Evolutionary conservation across 2,329 filamentous ascomycete species (phyloP).

Genomic region (Penicillium sp.): DNA sequence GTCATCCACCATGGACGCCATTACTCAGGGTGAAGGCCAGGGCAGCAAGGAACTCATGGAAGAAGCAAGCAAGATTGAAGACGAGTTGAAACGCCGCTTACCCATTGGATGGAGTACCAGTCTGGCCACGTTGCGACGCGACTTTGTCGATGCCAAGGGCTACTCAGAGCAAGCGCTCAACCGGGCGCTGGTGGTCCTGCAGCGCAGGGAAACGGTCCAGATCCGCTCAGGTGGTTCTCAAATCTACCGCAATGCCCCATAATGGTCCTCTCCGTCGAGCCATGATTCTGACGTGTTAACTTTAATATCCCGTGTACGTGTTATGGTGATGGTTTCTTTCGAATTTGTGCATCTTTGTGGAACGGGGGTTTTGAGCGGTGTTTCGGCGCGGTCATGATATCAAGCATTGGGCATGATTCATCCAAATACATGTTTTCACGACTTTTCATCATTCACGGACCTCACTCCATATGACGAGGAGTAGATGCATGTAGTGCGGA

Average conservation of each 20-base stretch:
- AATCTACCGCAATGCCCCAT: slow-evolving; percentile 46
- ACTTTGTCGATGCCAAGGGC: slow-evolving; percentile 87
- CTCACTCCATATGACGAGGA: no score
- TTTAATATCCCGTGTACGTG: slow-evolving; percentile 18
- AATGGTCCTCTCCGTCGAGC: slow-evolving; percentile 12
- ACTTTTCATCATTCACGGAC: no score
- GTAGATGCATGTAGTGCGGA: no score
- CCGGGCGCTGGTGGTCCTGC: slow-evolving; percentile 75
- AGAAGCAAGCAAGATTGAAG: slow-evolving; percentile 78
- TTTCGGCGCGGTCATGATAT: slow-evolving; percentile 13
- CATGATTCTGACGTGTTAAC: slow-evolving; percentile 19
- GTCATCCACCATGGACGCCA: slow-evolving; percentile 94
- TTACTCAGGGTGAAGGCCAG: slow-evolving; percentile 78
- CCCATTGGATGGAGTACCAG: slow-evolving; percentile 96
- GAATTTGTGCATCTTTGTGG: slow-evolving; percentile 15
- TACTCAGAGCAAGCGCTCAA: slow-evolving; percentile 84
- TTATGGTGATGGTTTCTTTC: slow-evolving; percentile 14
- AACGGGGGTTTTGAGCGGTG: slow-evolving; percentile 17
- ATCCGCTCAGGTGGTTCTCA: slow-evolving; percentile 47
- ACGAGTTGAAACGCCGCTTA: slow-evolving; percentile 77
- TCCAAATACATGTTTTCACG: no score
- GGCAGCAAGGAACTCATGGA: slow-evolving; percentile 86
- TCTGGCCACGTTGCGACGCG: slow-evolving; percentile 73
- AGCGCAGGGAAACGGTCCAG: slow-evolving; percentile 68
- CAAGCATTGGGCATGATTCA: slow-evolving; percentile 1